Conservation (phyloP, 1,284 basidiomycete species). For the Apiotrichum veenhuisii region DNA sequence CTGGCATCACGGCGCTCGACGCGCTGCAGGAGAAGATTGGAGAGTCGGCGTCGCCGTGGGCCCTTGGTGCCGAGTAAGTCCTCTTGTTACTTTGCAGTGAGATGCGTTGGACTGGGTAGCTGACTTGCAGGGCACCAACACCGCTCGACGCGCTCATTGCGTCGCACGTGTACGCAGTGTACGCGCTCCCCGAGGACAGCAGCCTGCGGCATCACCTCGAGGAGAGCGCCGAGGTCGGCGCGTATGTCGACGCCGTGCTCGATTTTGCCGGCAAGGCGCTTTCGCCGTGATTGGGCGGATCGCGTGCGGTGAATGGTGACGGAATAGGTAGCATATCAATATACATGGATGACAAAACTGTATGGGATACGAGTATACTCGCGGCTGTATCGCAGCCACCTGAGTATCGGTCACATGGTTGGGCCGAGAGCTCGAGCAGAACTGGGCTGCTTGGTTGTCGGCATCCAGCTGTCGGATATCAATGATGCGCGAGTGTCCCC, state of each 20-base stretch:
- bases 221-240: slow-evolving; percentile 18
- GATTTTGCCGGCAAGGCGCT: background rate
- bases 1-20: slow-evolving; percentile 31
- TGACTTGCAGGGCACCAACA: slow-evolving; percentile 30
- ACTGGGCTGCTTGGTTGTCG: too few relatives aligned
- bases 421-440: too few relatives aligned
- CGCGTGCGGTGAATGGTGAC: background rate
- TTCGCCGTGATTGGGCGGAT: background rate
- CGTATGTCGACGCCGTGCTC: slow-evolving; percentile 30
- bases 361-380: too few relatives aligned
- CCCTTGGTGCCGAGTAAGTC: slow-evolving; percentile 34
- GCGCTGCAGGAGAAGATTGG: slow-evolving; percentile 22
- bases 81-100: too few relatives aligned
- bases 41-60: slow-evolving; percentile 28
- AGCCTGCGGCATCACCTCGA: slow-evolving; percentile 24
- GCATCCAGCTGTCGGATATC: too few relatives aligned
- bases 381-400: too few relatives aligned
- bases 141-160: slow-evolving; percentile 47
- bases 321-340: too few relatives aligned
- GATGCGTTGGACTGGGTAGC: too few relatives aligned
- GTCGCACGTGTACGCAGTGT: slow-evolving; percentile 41
- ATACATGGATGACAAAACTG: too few relatives aligned
- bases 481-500: too few relatives aligned
- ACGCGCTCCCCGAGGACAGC: slow-evolving; percentile 23
- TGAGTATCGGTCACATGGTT: too few relatives aligned